Percentiles rank a stretch among this genome's conserved stretches.
Conservation (phyloP, 2,329 filamentous ascomycete species). For the Cladosporium sp. region DNA sequence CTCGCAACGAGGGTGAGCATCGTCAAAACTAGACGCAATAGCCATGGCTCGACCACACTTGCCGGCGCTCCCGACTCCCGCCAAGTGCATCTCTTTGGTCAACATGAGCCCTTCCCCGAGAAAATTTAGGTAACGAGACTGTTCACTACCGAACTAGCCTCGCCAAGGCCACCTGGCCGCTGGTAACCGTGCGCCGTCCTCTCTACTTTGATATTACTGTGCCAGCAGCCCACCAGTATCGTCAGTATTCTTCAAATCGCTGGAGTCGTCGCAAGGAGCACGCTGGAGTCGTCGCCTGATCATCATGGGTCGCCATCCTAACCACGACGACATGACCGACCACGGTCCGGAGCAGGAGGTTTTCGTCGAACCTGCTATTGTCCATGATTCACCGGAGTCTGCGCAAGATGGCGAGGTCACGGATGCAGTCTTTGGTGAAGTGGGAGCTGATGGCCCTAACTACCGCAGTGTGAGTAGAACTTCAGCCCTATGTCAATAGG, state of each 20-base stretch:
- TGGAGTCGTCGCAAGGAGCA: neutral
- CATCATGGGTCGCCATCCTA: conserved; percentile 7
- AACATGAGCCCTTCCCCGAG: conserved; percentile 5
- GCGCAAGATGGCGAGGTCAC: conserved; percentile 15
- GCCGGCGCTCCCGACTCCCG: conserved; percentile 6
- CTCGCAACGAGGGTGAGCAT: neutral
- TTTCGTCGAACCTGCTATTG: conserved; percentile 8
- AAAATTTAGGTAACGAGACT: conserved; percentile 10
- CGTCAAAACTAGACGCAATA: neutral
- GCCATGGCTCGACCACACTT: conserved; percentile 1
- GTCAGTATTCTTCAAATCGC: neutral
- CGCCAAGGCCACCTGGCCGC: conserved; percentile 8
- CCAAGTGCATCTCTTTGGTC: conserved; percentile 7
- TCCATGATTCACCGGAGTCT: neutral
- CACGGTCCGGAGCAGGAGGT: conserved; percentile 9
- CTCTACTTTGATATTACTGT: conserved; percentile 3
- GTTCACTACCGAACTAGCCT: conserved; percentile 8
- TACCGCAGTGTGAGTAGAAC: conserved; percentile 23
- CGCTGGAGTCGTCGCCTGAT: neutral
- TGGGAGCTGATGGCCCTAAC: conserved; percentile 17
- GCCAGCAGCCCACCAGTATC: neutral
- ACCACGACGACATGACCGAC: neutral
- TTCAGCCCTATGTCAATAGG: too few species aligned
- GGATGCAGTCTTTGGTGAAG: conserved; percentile 20
- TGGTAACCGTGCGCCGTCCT: conserved; percentile 1